phyloP scores from a whole-genome alignment of 1,139 yeast genomes.

The Suhomyces anneliseae region DNA sequence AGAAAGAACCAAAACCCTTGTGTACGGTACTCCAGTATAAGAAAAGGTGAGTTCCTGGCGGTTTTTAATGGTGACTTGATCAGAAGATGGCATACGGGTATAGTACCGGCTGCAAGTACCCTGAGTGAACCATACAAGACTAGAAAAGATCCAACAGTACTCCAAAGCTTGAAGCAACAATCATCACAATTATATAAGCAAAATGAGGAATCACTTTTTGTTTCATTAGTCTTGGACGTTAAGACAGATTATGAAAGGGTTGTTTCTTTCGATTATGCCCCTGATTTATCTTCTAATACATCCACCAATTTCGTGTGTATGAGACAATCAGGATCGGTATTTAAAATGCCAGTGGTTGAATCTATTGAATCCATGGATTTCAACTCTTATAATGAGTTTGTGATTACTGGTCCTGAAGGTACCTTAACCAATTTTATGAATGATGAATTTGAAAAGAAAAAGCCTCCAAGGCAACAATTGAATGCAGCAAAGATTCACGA shows the following conservation, averaged over 20 bases:
- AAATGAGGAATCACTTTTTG: slow-evolving; percentile 61
- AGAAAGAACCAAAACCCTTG: slow-evolving; percentile 63
- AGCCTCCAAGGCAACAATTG: neutral
- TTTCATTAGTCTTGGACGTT: slow-evolving; percentile 72
- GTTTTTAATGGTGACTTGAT: slow-evolving; percentile 76
- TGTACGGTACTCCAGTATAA: slow-evolving; percentile 67
- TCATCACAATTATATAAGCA: slow-evolving; percentile 38
- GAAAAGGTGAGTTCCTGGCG: slow-evolving; percentile 76
- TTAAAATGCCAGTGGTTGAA: slow-evolving; percentile 74
- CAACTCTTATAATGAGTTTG: slow-evolving; percentile 70
- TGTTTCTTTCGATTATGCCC: slow-evolving; percentile 79
- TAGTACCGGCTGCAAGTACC: slow-evolving; percentile 43
- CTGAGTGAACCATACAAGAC: slow-evolving; percentile 1
- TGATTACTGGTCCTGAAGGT: slow-evolving; percentile 67
- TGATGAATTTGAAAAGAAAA: slow-evolving; percentile 9
- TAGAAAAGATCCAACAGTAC: slow-evolving; percentile 11
- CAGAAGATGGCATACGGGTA: slow-evolving; percentile 79
- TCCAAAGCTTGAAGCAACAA: slow-evolving; percentile 36
- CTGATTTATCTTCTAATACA: slow-evolving; percentile 47
- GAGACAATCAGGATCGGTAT: slow-evolving; percentile 86
- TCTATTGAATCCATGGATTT: slow-evolving; percentile 64
- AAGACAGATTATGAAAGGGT: slow-evolving; percentile 79
- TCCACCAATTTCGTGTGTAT: slow-evolving; percentile 72
- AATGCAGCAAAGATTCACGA: slow-evolving; percentile 10
- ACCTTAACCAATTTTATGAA: slow-evolving; percentile 41